Evolutionary conservation across 2,329 filamentous ascomycete genomes (phyloP).

Genomic region (Penicillium italicum): DNA sequence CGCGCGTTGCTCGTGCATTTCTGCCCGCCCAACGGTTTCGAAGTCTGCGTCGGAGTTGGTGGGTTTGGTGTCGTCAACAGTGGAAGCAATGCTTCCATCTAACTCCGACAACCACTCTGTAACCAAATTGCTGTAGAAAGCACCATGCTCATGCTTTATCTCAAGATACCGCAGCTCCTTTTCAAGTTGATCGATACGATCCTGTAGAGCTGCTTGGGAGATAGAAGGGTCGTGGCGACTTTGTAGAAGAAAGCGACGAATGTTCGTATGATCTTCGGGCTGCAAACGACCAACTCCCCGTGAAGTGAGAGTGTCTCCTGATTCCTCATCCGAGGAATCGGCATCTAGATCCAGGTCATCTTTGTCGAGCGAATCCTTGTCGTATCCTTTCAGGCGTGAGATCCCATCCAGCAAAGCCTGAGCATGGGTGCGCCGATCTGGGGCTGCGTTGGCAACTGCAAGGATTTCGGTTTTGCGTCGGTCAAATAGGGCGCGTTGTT

Average conservation of each 20-base stretch:
- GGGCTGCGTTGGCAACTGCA: slow-evolving; percentile 28
- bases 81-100: slow-evolving; percentile 17
- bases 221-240: slow-evolving; percentile 54
- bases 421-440: slow-evolving; percentile 32
- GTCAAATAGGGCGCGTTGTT: slow-evolving; percentile 51
- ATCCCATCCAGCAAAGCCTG: slow-evolving; percentile 38
- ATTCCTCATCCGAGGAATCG: slow-evolving; percentile 4
- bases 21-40: slow-evolving; percentile 50
- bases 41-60: slow-evolving; percentile 37
- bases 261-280: slow-evolving; percentile 39
- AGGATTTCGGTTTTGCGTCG: slow-evolving; percentile 45
- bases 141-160: slow-evolving; percentile 55
- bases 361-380: slow-evolving; percentile 35
- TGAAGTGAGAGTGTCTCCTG: slow-evolving; percentile 28
- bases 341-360: slow-evolving; percentile 30
- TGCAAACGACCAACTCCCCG: slow-evolving; percentile 19
- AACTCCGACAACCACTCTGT: slow-evolving; percentile 51
- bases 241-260: slow-evolving; percentile 53
- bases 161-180: slow-evolving; percentile 49
- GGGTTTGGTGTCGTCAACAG: slow-evolving; percentile 13
- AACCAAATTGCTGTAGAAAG: slow-evolving; percentile 55
- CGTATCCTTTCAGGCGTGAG: slow-evolving; percentile 37
- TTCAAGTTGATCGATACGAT: slow-evolving; percentile 49
- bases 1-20: slow-evolving; percentile 53
- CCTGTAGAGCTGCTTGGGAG: slow-evolving; percentile 44